A percentile compares a stretch with the other conserved stretches of the same genome.
phyloP scores from a whole-genome alignment of 345 rosid species.

The Lumnitzera racemosa region DNA sequence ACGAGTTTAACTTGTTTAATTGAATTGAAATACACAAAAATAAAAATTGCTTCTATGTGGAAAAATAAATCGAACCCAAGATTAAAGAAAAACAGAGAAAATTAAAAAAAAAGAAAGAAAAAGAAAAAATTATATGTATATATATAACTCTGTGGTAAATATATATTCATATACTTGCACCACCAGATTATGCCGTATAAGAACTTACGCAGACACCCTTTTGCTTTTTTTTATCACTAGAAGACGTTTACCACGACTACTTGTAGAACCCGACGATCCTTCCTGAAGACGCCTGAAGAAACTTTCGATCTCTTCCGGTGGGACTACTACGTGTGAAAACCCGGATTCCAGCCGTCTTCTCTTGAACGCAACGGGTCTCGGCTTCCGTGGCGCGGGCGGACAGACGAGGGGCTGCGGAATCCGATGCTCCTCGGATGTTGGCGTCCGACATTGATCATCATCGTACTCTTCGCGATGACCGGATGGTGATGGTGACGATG shows the following conservation, averaged over 20 bases:
- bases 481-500: no score
- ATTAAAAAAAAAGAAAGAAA: neutral
- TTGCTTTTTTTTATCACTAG: neutral
- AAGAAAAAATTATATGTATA: no score
- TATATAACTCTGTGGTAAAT: no score
- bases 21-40: no score
- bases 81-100: neutral
- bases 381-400: conserved; percentile 13
- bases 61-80: neutral
- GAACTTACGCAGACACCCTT: conserved; percentile 3
- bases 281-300: conserved; percentile 9
- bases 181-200: no score
- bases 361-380: conserved; percentile 3
- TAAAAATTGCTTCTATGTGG: neutral
- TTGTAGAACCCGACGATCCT: neutral
- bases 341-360: conserved; percentile 1
- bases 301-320: conserved; percentile 9
- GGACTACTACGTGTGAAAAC: neutral
- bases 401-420: conserved; percentile 10
- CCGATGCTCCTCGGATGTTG: conserved; percentile 12
- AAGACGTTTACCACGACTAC: neutral
- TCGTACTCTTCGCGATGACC: neutral
- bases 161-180: no score
- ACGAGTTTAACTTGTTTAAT: no score
- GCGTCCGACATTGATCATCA: conserved; percentile 10